Evolutionary conservation across 306 rosid genomes (phyloP).

Genomic region (cucumber (Cucumis sativus)): Cucumber_9930_V3 NC_026659.2:23690501-23691000

Average conservation of each 20-base stretch:
- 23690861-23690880: too few species aligned
- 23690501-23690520: slow-evolving; percentile 87
- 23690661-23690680: not conserved
- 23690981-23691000: not conserved
- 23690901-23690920: not conserved
- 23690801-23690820: too few species aligned
- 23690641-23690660: not conserved
- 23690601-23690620: not conserved
- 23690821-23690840: too few species aligned
- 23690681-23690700: too few species aligned
- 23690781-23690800: too few species aligned
- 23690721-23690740: too few species aligned
- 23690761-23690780: too few species aligned
- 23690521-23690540: slow-evolving; percentile 61
- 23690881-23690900: too few species aligned
- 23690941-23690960: not conserved
- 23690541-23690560: slow-evolving; percentile 34
- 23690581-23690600: slow-evolving; percentile 35
- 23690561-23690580: slow-evolving; percentile 20
- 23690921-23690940: not conserved
- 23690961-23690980: not conserved
- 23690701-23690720: too few species aligned
- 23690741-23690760: too few species aligned
- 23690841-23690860: too few species aligned
- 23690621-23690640: not conserved